phyloP scores from a whole-genome alignment of 208 protist species.

The Porcisia hertigi region DNA sequence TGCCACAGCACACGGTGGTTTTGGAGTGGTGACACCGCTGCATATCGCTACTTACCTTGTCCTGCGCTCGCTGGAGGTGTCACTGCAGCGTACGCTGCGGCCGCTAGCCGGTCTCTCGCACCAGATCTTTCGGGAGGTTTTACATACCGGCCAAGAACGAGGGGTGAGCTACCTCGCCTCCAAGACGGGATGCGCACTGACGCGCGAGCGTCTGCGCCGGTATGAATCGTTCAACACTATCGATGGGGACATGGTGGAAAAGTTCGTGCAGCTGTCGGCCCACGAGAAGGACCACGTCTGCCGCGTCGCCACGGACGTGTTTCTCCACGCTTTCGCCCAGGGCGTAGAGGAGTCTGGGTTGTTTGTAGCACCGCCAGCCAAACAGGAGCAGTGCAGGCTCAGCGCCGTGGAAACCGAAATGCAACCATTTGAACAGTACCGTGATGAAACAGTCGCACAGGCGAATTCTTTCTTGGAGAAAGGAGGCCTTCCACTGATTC shows the following conservation, averaged over 20 bases:
- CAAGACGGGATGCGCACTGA: constrained; percentile 10
- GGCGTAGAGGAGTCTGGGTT: constrained; percentile 5
- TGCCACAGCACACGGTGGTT: constrained; percentile 68
- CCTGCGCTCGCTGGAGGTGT: constrained; percentile 51
- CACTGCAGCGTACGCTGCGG: constrained; percentile 22
- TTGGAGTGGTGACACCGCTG: constrained; percentile 76
- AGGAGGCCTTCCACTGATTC: constrained; percentile 37
- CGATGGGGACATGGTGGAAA: constrained; percentile 57
- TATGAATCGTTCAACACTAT: constrained; percentile 27
- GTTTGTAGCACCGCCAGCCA: constrained; percentile 5
- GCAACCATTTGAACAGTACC: constrained; percentile 13
- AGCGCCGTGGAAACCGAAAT: background rate
- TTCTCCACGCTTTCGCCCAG: constrained; percentile 1
- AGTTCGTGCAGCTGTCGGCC: constrained; percentile 30
- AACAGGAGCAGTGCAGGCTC: constrained; percentile 18
- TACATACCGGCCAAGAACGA: constrained; percentile 54
- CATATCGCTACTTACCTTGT: constrained; percentile 48
- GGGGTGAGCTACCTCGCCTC: constrained; percentile 32
- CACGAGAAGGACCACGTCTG: constrained; percentile 20
- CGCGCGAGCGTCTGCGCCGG: constrained; percentile 18
- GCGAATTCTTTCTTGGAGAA: constrained; percentile 13
- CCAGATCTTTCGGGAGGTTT: constrained; percentile 44
- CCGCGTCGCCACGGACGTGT: constrained; percentile 3
- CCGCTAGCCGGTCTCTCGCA: constrained; percentile 45
- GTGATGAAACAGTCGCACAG: background rate